Conservation (phyloP, 2,329 filamentous ascomycete species). For the Pseudogymnoascus sp. region DNA sequence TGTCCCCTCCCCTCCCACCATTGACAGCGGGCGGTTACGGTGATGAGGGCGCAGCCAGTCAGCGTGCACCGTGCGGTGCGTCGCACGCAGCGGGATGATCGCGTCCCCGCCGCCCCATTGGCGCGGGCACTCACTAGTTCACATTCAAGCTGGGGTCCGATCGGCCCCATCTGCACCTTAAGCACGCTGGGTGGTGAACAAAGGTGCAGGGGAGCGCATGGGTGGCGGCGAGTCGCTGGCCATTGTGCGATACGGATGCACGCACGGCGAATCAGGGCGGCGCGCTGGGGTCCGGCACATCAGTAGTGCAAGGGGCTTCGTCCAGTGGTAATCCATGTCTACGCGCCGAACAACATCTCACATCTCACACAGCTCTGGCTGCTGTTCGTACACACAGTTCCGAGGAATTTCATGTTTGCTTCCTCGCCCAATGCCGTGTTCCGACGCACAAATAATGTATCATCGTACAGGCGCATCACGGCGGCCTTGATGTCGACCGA, state of each 20-base stretch:
- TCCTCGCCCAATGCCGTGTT: background rate
- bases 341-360: background rate
- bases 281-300: background rate
- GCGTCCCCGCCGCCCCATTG: constrained; percentile 1
- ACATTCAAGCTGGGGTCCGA: background rate
- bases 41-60: background rate
- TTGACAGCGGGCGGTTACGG: constrained; percentile 5
- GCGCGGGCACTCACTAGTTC: background rate
- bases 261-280: background rate
- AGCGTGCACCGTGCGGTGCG: background rate
- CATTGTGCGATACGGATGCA: background rate
- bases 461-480: background rate
- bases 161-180: background rate
- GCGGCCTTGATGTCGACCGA: background rate
- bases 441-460: background rate
- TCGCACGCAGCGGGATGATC: constrained; percentile 5
- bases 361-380: background rate
- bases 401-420: background rate
- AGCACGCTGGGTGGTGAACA: constrained; percentile 1
- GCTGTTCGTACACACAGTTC: background rate
- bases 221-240: constrained; percentile 5
- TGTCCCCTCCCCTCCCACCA: background rate
- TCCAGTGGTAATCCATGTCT: background rate
- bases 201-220: background rate
- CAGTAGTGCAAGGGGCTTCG: constrained; percentile 8